phyloP scores from a whole-genome alignment of 2,329 filamentous ascomycete genomes.

The Aspergillus pseudonomiae region DNA sequence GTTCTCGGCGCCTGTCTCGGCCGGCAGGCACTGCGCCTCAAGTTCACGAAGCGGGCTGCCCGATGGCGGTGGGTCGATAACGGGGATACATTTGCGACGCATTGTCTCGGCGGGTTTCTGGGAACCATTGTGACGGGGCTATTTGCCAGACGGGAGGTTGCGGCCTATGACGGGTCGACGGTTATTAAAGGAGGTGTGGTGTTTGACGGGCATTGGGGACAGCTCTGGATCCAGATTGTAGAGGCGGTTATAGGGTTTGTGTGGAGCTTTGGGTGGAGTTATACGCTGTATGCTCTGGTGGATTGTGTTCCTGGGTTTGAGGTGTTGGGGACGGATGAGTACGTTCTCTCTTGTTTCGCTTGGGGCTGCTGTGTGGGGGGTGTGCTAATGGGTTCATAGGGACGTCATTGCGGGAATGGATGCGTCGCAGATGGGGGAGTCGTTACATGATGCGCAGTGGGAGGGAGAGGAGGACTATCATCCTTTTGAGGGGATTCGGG shows the following conservation, averaged over 20 bases:
- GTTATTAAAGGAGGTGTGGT: constrained; percentile 55
- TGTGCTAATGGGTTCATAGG: constrained; percentile 10
- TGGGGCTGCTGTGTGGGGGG: no score
- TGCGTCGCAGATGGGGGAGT: constrained; percentile 55
- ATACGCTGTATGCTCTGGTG: constrained; percentile 53
- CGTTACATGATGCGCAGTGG: constrained; percentile 44
- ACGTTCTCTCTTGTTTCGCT: constrained; percentile 27
- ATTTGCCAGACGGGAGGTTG: constrained; percentile 55
- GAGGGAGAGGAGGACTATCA: constrained; percentile 34
- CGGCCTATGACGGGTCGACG: constrained; percentile 52
- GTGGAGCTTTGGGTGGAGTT: constrained; percentile 55
- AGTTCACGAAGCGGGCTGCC: constrained; percentile 54
- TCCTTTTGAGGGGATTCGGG: constrained; percentile 17
- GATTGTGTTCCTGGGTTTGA: constrained; percentile 58
- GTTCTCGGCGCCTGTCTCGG: constrained; percentile 52
- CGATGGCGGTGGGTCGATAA: constrained; percentile 57
- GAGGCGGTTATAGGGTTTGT: constrained; percentile 56
- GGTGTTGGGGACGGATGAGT: constrained; percentile 57
- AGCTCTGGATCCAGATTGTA: constrained; percentile 55
- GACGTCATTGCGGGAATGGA: constrained; percentile 54
- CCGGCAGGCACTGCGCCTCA: constrained; percentile 56
- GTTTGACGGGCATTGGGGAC: constrained; percentile 56
- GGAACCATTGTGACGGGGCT: constrained; percentile 56
- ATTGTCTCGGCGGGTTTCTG: constrained; percentile 56
- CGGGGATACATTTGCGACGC: constrained; percentile 59